Conservation (phyloP, 2,329 filamentous ascomycete genomes). For the Clonostachys solani region DNA sequence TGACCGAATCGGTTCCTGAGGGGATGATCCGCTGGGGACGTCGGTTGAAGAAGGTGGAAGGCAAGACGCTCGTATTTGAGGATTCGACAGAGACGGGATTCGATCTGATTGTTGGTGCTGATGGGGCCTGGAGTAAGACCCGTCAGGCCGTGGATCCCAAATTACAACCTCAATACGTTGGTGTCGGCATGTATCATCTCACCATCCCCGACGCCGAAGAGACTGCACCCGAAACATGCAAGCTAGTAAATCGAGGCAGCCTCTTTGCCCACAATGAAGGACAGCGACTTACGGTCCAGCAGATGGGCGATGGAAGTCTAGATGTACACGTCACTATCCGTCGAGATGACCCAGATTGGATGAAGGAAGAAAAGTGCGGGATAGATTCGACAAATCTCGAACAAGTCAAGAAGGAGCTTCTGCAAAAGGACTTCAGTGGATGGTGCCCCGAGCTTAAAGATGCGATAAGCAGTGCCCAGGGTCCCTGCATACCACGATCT, state of each 20-base stretch:
- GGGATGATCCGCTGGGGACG: constrained; percentile 40
- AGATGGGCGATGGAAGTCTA: constrained; percentile 44
- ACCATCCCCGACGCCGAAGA: constrained; percentile 32
- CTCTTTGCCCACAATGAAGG: constrained; percentile 38
- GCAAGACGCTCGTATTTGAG: constrained; percentile 29
- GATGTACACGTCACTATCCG: constrained; percentile 29
- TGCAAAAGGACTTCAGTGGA: constrained; percentile 30
- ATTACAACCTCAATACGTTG: constrained; percentile 37
- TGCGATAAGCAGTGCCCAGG: constrained; percentile 32
- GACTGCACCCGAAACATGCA: constrained; percentile 34
- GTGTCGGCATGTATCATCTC: constrained; percentile 37
- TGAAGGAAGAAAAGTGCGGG: constrained; percentile 28
- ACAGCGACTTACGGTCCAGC: constrained; percentile 28
- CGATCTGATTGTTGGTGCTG: constrained; percentile 29
- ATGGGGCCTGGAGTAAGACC: constrained; percentile 31
- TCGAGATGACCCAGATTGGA: constrained; percentile 31
- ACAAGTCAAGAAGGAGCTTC: constrained; percentile 22
- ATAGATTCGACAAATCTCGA: constrained; percentile 34
- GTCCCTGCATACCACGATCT: constrained; percentile 30
- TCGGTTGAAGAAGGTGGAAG: constrained; percentile 31
- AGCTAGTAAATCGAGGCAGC: constrained; percentile 41
- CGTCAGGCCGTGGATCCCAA: constrained; percentile 22
- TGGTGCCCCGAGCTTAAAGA: constrained; percentile 37
- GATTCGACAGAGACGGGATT: constrained; percentile 27
- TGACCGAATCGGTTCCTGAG: constrained; percentile 37